phyloP scores from a whole-genome alignment of 2,329 filamentous ascomycete species.

The Dothiorella sarmentorum region DNA sequence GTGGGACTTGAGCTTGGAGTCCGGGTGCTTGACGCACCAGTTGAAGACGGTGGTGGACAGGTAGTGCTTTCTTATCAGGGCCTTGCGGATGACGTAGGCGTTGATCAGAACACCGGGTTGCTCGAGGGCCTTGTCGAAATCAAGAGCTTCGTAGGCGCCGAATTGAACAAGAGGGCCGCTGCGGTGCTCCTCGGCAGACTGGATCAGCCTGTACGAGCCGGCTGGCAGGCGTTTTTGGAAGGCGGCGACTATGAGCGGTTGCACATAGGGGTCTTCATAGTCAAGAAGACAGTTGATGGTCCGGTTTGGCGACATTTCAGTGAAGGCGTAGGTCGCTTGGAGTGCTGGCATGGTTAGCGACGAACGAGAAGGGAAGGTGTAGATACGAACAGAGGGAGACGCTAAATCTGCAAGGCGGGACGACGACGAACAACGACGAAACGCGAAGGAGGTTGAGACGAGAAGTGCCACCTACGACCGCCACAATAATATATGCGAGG shows the following conservation, averaged over 20 bases:
- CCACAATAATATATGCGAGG: too few species aligned
- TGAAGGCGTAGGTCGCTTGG: conserved; percentile 2
- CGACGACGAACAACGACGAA: too few species aligned
- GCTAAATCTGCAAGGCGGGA: too few species aligned
- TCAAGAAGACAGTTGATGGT: conserved; percentile 68
- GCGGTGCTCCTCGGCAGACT: conserved; percentile 44
- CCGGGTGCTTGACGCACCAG: conserved; percentile 81
- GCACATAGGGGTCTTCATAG: conserved; percentile 86
- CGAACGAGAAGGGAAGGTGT: too few species aligned
- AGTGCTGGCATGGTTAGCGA: too few species aligned
- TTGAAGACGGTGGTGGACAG: conserved; percentile 77
- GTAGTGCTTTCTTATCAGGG: conserved; percentile 94
- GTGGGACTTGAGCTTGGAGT: conserved; percentile 64
- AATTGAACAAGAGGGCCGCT: conserved; percentile 68
- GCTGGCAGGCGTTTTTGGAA: conserved; percentile 60
- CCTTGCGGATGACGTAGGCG: conserved; percentile 93
- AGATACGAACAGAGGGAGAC: too few species aligned
- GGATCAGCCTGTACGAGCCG: conserved; percentile 54
- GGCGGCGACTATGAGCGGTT: conserved; percentile 77
- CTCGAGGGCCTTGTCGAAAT: conserved; percentile 71
- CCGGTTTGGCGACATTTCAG: conserved; percentile 1
- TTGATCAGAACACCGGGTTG: conserved; percentile 69
- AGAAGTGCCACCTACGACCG: too few species aligned
- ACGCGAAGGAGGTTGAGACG: too few species aligned
- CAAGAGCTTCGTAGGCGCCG: conserved; percentile 78